Evolutionary conservation across 2,329 filamentous ascomycete genomes (phyloP).

Genomic region (Monosporascus cannonballus): DNA sequence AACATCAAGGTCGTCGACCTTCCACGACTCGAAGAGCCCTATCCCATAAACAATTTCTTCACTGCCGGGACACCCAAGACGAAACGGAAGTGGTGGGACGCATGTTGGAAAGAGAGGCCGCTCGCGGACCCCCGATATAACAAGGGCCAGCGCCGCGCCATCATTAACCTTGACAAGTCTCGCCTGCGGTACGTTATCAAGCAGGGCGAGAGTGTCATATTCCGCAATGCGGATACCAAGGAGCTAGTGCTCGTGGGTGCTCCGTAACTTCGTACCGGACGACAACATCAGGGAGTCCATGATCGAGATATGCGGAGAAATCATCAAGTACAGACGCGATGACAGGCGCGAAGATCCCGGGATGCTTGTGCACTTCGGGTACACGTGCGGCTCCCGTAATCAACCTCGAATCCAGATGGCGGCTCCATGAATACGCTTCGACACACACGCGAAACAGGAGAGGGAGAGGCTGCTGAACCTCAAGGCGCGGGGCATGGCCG

Average conservation of each 20-base stretch:
- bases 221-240: conserved; percentile 15
- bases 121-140: conserved; percentile 6
- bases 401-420: conserved; percentile 6
- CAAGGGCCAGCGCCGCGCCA: conserved; percentile 4
- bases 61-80: conserved; percentile 7
- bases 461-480: conserved; percentile 5
- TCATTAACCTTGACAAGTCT: conserved; percentile 6
- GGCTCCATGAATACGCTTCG: background rate
- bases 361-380: conserved; percentile 13
- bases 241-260: conserved; percentile 12
- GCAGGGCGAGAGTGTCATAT: conserved; percentile 17
- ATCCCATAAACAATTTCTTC: conserved; percentile 6
- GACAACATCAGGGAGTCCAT: conserved; percentile 9
- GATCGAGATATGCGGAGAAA: conserved; percentile 7
- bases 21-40: conserved; percentile 2
- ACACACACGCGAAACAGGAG: conserved; percentile 2
- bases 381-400: conserved; percentile 9
- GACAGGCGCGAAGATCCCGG: conserved; percentile 10
- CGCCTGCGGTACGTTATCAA: conserved; percentile 9
- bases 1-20: conserved; percentile 6
- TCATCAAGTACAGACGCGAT: conserved; percentile 5
- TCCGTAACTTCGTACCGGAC: conserved; percentile 14
- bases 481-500: conserved; percentile 14
- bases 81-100: conserved; percentile 9
- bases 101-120: conserved; percentile 4